Evolutionary conservation across 768 basidiomycete species (phyloP), one percentile per base, ranked within the genome.

Genomic region (Mycena galericulata): DNA sequence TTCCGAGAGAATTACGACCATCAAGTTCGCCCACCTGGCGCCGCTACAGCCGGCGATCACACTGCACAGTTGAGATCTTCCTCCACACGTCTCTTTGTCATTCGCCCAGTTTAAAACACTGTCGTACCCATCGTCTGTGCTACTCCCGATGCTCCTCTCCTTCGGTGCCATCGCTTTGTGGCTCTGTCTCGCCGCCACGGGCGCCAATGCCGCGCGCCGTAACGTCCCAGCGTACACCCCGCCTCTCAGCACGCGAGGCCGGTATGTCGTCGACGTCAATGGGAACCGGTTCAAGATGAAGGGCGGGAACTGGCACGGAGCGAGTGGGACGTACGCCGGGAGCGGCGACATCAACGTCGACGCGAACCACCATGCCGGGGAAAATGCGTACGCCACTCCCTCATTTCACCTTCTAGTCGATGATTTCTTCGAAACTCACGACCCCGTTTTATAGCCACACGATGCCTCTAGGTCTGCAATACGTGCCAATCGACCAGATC

Each of bases 401-500:
- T 27, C 26, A 10, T 27, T 55, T n/a, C 32, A 12, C 11, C 17
- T 11, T 11, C 18, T n/a, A 8, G 6, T 38, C 18, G 11, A 12
- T 47, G 15, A 24, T 34, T 9, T 22, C 24, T 27, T 22, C 14
- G 12, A 32, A 24, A 24, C 22, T 65, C 26, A 43, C 40, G 4
- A 27, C 6, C 0, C 24, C 27, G 15, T 20, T 0, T 43, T 58
- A n/a, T 20, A 70, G 69, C 1, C 70, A 72, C 43, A 72, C 67
- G 10, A 68, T 72, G 66, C 70, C 70, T 9, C 63, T 72, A 27
- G 70, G 62, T 2, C 58, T 72, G 20, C 67, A 72, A 65, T 72
- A 72, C 67, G 67, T 72, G 9, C 70, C 70, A 7, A 72, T 72
- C 18, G 67, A 47, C 59, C 47, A 68, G 30, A 72, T 72, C n/a